These are phyloP conservation scores for Trichoderma semiorbis DNA, from an alignment of 2,329 filamentous ascomycete species.

Conservation along the genomic window DNA sequence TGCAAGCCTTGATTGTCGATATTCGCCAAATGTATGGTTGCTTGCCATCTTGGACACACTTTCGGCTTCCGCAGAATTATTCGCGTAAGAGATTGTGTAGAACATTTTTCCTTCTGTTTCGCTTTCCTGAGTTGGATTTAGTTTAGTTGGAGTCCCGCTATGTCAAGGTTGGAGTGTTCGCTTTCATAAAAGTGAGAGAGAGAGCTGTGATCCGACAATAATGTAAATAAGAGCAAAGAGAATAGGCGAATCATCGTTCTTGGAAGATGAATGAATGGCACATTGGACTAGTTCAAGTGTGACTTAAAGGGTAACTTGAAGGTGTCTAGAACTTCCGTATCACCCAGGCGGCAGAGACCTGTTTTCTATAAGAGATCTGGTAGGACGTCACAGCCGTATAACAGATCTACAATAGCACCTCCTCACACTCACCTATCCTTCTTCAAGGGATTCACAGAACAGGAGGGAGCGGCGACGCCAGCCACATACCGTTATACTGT, in stretches of 20 bases:
- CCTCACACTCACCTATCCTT: not conserved
- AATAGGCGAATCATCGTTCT: not conserved
- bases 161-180: not conserved
- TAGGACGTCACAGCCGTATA: not conserved
- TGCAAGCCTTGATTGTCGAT: not conserved
- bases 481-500: not conserved
- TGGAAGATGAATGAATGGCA: not conserved
- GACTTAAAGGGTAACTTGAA: not conserved
- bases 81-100: constrained; percentile 1
- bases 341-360: not conserved
- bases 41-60: not conserved
- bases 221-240: not conserved
- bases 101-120: not conserved
- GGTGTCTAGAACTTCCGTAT: not conserved
- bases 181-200: not conserved
- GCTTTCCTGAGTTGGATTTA: not conserved
- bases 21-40: not conserved
- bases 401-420: not conserved
- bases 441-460: not conserved
- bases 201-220: not conserved
- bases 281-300: not conserved
- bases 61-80: not conserved
- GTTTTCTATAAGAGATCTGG: not conserved
- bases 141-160: not conserved
- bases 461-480: not conserved